Percentiles rank a stretch among this genome's conserved stretches.
These are phyloP conservation scores for Triangularia setosa DNA, from an alignment of 2,329 filamentous ascomycete genomes.

Conservation along the genomic window DNA sequence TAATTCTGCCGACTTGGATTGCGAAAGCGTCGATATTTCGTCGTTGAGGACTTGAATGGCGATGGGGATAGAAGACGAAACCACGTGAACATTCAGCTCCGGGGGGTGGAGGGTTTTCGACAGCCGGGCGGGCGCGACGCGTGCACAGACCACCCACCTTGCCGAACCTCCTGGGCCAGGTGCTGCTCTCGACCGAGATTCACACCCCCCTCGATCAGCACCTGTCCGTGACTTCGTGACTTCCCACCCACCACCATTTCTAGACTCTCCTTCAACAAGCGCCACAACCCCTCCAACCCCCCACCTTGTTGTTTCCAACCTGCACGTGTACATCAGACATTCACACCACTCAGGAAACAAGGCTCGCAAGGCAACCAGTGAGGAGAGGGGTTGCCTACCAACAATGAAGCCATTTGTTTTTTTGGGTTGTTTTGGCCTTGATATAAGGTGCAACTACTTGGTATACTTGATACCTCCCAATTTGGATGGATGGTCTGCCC, in stretches of 20 bases:
- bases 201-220: not conserved
- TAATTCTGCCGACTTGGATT: slow-evolving; percentile 10
- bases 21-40: slow-evolving; percentile 11
- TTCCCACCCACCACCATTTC: not conserved
- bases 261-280: not conserved
- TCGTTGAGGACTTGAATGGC: slow-evolving; percentile 21
- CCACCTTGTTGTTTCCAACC: not conserved
- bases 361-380: not conserved
- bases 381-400: not conserved
- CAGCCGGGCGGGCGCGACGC: slow-evolving; percentile 17
- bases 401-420: not conserved
- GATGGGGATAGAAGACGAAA: slow-evolving; percentile 20
- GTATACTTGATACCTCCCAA: not conserved
- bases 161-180: slow-evolving; percentile 1
- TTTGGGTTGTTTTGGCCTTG: not conserved
- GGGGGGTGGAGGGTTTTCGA: slow-evolving; percentile 12
- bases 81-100: slow-evolving; percentile 28
- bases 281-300: not conserved
- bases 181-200: not conserved
- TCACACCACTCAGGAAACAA: not conserved
- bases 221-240: not conserved
- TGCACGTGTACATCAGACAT: not conserved
- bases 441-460: no score
- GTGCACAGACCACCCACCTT: slow-evolving; percentile 22
- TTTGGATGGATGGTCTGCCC: not conserved